These are phyloP conservation scores for Przewalskia tangutica DNA, from an alignment of 257 asterid genomes.

Conservation along the genomic window DNA sequence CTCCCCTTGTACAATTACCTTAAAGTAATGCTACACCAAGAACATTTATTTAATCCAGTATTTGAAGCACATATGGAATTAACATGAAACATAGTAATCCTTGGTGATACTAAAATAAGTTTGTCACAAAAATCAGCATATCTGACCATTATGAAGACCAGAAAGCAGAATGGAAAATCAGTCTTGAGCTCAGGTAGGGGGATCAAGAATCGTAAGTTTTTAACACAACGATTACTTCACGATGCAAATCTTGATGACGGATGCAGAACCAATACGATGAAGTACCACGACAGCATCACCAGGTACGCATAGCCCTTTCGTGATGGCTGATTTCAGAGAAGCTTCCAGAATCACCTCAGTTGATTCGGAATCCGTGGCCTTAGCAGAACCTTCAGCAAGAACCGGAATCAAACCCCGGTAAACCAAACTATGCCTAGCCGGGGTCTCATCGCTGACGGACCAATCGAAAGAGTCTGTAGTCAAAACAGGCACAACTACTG, in stretches of 20 bases:
- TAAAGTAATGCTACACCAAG: neutral
- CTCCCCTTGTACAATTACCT: neutral
- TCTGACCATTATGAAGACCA: neutral
- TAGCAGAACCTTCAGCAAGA: conserved; percentile 76
- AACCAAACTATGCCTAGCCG: conserved; percentile 77
- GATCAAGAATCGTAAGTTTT: neutral
- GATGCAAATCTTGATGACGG: conserved; percentile 67
- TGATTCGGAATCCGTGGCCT: conserved; percentile 67
- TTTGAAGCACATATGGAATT: neutral
- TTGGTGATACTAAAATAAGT: neutral
- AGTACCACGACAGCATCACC: conserved; percentile 79
- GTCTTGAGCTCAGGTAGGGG: neutral
- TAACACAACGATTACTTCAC: conserved; percentile 34
- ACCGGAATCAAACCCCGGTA: conserved; percentile 72
- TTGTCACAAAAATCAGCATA: neutral
- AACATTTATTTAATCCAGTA: neutral
- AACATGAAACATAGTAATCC: neutral
- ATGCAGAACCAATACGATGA: conserved; percentile 65
- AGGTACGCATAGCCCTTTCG: conserved; percentile 48
- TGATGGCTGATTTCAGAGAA: conserved; percentile 40
- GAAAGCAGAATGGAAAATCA: neutral
- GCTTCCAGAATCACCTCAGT: conserved; percentile 65
- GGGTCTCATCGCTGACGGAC: conserved; percentile 66
- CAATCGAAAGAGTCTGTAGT: conserved; percentile 69
- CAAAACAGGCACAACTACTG: conserved; percentile 69